A percentile compares a stretch with the other conserved stretches of the same genome.
Conservation (phyloP, 768 basidiomycete species). For the Boletus speciosus region DNA sequence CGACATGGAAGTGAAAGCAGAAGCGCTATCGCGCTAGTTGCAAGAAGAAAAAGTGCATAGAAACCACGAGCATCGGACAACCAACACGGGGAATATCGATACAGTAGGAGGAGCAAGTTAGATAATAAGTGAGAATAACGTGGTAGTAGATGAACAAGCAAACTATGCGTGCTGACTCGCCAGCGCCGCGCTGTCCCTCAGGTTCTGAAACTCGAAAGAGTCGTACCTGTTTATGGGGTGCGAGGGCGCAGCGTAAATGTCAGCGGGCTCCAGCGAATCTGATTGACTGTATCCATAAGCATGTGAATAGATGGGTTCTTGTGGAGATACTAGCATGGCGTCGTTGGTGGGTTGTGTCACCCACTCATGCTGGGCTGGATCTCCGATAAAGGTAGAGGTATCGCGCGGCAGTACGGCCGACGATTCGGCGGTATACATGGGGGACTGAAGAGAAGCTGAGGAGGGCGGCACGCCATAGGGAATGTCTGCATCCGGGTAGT, state of each 20-base stretch:
- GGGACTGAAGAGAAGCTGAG: slow-evolving; percentile 5
- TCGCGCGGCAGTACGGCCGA: slow-evolving; percentile 8
- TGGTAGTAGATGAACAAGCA: neutral
- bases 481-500: slow-evolving; percentile 16
- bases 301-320: slow-evolving; percentile 13
- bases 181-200: slow-evolving; percentile 23
- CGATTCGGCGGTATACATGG: slow-evolving; percentile 21
- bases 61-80: neutral
- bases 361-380: slow-evolving; percentile 15
- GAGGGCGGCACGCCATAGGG: slow-evolving; percentile 11
- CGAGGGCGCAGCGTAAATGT: slow-evolving; percentile 15
- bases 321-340: slow-evolving; percentile 15
- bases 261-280: slow-evolving; percentile 16
- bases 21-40: slow-evolving; percentile 7
- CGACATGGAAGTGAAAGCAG: slow-evolving; percentile 14
- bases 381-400: slow-evolving; percentile 14
- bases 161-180: slow-evolving; percentile 22
- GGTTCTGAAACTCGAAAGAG: slow-evolving; percentile 32
- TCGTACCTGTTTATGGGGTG: slow-evolving; percentile 26
- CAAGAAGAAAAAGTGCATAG: slow-evolving; percentile 6
- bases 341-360: slow-evolving; percentile 6
- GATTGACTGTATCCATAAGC: slow-evolving; percentile 21
- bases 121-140: slow-evolving; percentile 20
- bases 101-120: slow-evolving; percentile 24
- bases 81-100: slow-evolving; percentile 22